phyloP scores from a whole-genome alignment of 257 asterid genomes.

The Nemophila menziesii region DNA sequence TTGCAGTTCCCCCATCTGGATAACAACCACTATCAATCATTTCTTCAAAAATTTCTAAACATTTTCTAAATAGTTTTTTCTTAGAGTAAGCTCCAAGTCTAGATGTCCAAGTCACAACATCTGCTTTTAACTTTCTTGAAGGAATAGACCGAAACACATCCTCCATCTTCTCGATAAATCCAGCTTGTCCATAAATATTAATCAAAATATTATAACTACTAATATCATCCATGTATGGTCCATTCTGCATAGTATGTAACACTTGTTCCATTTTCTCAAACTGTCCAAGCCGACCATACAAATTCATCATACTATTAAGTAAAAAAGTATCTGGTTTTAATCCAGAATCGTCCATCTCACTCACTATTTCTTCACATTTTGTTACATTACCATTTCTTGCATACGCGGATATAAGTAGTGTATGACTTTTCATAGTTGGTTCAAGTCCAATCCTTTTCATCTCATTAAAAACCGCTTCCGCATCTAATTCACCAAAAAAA shows the following conservation, averaged over 20 bases:
- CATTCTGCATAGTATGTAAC: conserved; percentile 34
- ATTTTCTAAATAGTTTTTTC: conserved; percentile 51
- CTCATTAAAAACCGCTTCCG: conserved; percentile 65
- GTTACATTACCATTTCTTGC: conserved; percentile 43
- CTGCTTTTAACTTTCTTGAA: conserved; percentile 41
- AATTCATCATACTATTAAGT: conserved; percentile 57
- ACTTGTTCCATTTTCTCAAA: conserved; percentile 69
- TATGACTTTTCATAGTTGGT: conserved; percentile 79
- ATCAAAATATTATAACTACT: conserved; percentile 76
- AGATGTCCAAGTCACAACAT: conserved; percentile 69
- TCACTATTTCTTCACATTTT: conserved; percentile 59
- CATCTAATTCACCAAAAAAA: conserved; percentile 25
- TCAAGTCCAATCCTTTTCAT: conserved; percentile 58
- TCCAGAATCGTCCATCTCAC: conserved; percentile 42
- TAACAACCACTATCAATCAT: conserved; percentile 73
- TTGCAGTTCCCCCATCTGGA: conserved; percentile 87
- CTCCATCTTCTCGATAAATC: conserved; percentile 64
- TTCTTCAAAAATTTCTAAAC: conserved; percentile 67
- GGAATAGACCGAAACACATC: conserved; percentile 40
- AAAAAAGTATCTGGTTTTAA: conserved; percentile 54
- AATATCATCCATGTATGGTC: conserved; percentile 41
- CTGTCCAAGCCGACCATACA: conserved; percentile 72
- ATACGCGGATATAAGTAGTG: conserved; percentile 66
- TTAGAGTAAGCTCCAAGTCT: conserved; percentile 68
- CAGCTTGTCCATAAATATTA: conserved; percentile 59